Conservation (phyloP, 352 stramenopile species). For the Phytophthora rubi region DNA sequence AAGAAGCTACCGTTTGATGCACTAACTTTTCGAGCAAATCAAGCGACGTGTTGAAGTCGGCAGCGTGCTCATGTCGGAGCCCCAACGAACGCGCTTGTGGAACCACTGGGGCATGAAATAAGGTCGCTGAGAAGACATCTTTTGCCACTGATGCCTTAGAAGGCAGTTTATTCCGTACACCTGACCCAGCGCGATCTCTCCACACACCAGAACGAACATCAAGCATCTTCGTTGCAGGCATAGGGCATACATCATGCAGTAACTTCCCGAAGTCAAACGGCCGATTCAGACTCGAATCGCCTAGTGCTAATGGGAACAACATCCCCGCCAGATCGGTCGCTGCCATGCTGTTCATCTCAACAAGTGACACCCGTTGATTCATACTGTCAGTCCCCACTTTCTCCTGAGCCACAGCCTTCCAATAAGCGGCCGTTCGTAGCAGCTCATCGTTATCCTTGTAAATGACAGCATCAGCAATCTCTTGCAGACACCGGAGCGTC, state of each 20-base stretch:
- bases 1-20: conserved; percentile 31
- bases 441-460: conserved; percentile 91
- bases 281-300: conserved; percentile 8
- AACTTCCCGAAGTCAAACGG: conserved; percentile 68
- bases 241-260: conserved; percentile 67
- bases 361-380: conserved; percentile 47
- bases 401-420: conserved; percentile 41
- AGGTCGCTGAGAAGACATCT: conserved; percentile 5
- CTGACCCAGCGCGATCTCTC: conserved; percentile 17
- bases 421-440: conserved; percentile 58
- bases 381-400: neutral
- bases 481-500: conserved; percentile 69
- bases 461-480: conserved; percentile 77
- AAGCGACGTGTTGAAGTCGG: conserved; percentile 15
- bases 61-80: conserved; percentile 12
- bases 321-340: conserved; percentile 68
- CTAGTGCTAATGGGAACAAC: conserved; percentile 47
- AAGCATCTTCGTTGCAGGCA: conserved; percentile 65
- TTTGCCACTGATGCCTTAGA: conserved; percentile 15
- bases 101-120: conserved; percentile 39
- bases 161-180: conserved; percentile 11
- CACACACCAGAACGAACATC: conserved; percentile 62
- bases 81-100: conserved; percentile 24
- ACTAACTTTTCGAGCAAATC: conserved; percentile 30
- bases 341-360: conserved; percentile 64